Base-by-base conservation (phyloP, 2,329 filamentous ascomycete genomes). In the Colletotrichum incanum region DNA sequence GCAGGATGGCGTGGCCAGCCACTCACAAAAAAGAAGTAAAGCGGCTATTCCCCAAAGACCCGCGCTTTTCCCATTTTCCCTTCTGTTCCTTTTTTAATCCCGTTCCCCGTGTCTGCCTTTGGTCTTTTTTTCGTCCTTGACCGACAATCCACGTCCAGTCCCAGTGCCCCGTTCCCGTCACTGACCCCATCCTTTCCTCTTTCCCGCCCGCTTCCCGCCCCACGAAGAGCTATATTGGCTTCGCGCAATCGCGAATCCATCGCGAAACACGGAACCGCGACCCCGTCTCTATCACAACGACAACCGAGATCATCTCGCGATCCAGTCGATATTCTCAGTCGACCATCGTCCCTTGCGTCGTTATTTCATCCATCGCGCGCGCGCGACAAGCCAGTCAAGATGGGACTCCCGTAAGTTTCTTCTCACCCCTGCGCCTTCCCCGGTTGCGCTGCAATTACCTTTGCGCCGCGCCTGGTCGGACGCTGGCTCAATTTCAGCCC, bases 351-450 rank as follows among this genome's bases (percentile, higher is more conserved):
- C 39, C 41, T n/a, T 34, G 8, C 28, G 55, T 37, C n/a, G 34
- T 41, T 47, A 26, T 41, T 34, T 28, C 52, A 34, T 52, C 18
- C 49, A 41, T 34, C 41, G 14, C 41, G 65, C n/a, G n/a, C 60
- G 59, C 65, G 31, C 47, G 47, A 66, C 18, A 23, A 50, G 16
- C 18, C n/a, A 14, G 23, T 71, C 76, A 77, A 55, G 62, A 86
- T 86, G 85, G 85, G 85, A 77, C 84, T 86, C 62, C 85, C 84
- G 85, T 86, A 83, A 85, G 85, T 84, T 71, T 72, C 41, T 45
- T 54, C 34, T 47, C 45, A 64, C 26, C 59, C 65, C 50, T 49
- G 59, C 52, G n/a, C 18, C 52, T 63, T 43, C 26, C 47, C 58
- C 37, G 59, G n/a, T 52, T 60, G 63, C 64, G 65, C 65, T 68